A percentile compares a stretch with the other conserved stretches of the same genome.
These are phyloP conservation scores for Thinopyrum obtusiflorum DNA, from an alignment of 202 grass and related monocot genomes.

Conservation along the genomic window DNA sequence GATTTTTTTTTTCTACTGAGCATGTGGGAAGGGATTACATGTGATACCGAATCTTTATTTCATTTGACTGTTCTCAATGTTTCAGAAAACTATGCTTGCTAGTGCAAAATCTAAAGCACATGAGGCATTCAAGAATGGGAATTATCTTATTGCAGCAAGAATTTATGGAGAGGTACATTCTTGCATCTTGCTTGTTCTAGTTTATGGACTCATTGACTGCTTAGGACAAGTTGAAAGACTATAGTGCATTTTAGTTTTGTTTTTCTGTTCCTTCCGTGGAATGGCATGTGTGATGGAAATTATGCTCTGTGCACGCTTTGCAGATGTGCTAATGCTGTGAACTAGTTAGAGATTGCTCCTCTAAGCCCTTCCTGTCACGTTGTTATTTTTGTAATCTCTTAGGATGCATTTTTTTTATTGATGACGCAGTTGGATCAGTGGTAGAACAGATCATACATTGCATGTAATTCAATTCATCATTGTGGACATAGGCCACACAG, in stretches of 20 bases:
- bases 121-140: neutral
- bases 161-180: neutral
- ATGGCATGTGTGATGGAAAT: neutral
- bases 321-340: neutral
- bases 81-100: conserved; percentile 22
- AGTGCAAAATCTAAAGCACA: conserved; percentile 6
- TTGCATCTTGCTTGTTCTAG: neutral
- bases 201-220: conserved; percentile 5
- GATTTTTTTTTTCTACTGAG: neutral
- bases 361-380: neutral
- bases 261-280: neutral
- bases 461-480: neutral
- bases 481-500: neutral
- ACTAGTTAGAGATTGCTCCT: neutral
- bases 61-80: neutral
- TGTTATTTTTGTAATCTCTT: neutral
- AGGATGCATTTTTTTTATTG: neutral
- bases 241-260: neutral
- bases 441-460: no score
- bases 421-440: neutral
- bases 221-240: conserved; percentile 5
- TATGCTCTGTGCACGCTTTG: neutral
- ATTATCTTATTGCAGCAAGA: neutral
- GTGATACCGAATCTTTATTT: neutral
- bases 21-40: neutral